Evolutionary conservation across 106 monocot genomes (phyloP), one percentile per base, ranked within the genome.

Genomic region (Dioscorea alata): DNA sequence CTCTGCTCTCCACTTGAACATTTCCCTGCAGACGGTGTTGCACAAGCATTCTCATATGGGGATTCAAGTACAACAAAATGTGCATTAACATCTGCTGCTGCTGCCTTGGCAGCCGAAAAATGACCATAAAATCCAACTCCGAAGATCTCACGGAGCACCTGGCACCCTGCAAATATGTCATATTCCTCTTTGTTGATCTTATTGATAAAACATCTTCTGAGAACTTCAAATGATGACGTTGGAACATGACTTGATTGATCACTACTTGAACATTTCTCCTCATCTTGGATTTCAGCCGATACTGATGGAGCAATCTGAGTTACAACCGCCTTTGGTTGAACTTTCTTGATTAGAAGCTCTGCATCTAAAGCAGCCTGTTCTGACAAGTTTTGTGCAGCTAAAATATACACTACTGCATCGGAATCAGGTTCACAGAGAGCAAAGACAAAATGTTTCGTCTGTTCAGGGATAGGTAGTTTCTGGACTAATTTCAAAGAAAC

Each of bases 81-180:
- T 14, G 91, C 88, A 25, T 74, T 24, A 63, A 78, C 79, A 60
- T 80, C 73, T 50, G 85, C 79, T 23, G 90, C 88, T 42, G 88
- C 88, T 72, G 59, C 70, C 76, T 88, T 95, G 6, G 94, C 85
- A 68, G 94, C 74, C 59, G 88, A 80, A 18, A 95, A 64, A 78
- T 88, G 84, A 52, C 95, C 95, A 78, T 83, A 84, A 60, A 95
- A 95, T 28, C 88, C 88, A 69, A 86, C 76, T 25, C 91, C 91
- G 65, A 95, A 95, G 60, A 95, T 88, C 75, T 86, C 95, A 52
- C 58, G 79, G 28, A 95, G 34, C 24, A 95, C 77, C 59, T 88
- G 64, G 67, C 67, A 86, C 18, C 88, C 85, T 16, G 88, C 88
- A n/a, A 88, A 69, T 61, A 75, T 88, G 23, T 91, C 86, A 65